Evolutionary conservation across 2,329 filamentous ascomycete genomes (phyloP).

Genomic region (Aspergillus spinulosporus): DNA sequence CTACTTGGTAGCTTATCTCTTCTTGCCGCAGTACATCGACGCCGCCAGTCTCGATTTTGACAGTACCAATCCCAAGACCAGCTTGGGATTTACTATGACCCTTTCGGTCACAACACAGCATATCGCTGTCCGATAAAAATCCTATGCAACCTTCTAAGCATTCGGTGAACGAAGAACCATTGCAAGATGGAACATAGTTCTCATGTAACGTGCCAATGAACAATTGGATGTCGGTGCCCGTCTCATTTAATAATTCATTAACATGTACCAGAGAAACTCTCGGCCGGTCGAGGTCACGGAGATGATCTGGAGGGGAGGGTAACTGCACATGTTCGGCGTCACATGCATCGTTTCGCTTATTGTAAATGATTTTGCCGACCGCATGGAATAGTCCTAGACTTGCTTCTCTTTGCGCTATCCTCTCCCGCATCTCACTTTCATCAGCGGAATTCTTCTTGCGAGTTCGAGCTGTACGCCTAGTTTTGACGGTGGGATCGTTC

Average conservation of each 20-base stretch:
- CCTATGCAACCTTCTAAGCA: constrained; percentile 84
- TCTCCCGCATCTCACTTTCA: constrained; percentile 71
- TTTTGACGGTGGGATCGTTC: constrained; percentile 70
- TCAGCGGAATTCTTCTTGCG: constrained; percentile 58
- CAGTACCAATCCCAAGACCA: constrained; percentile 59
- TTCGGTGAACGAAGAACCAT: constrained; percentile 66
- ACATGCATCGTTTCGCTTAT: constrained; percentile 71
- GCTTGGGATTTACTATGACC: constrained; percentile 40
- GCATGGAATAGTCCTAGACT: constrained; percentile 95
- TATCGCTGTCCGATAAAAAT: constrained; percentile 80
- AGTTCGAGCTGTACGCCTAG: constrained; percentile 59
- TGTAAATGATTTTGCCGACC: constrained; percentile 93
- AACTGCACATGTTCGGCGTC: constrained; percentile 39
- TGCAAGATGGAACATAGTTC: constrained; percentile 85
- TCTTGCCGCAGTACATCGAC: constrained; percentile 79
- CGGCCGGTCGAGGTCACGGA: constrained; percentile 59
- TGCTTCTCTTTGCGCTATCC: constrained; percentile 82
- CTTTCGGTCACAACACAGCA: constrained; percentile 68
- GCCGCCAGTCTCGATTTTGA: constrained; percentile 43
- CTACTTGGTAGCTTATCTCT: constrained; percentile 90
- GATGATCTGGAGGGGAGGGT: constrained; percentile 61
- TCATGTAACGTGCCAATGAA: constrained; percentile 91
- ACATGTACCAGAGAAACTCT: constrained; percentile 66
- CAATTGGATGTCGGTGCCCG: constrained; percentile 85
- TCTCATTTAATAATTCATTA: constrained; percentile 82